phyloP scores from a whole-genome alignment of 2,329 filamentous ascomycete genomes.

The Coleophoma eucalyptorum region DNA sequence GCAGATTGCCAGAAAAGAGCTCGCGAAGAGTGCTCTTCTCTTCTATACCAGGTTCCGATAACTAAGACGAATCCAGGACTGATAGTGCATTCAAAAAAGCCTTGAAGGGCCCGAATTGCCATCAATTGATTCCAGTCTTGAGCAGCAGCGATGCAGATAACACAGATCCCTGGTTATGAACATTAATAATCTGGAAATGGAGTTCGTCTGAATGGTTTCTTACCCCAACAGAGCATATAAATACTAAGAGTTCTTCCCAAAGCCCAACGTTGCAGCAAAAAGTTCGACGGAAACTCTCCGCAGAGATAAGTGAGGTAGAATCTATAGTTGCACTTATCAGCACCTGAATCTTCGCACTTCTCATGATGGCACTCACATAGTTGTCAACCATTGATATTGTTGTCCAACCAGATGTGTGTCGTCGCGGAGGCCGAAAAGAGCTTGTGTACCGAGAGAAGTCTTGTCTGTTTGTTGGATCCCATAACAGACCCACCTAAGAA shows the following conservation, averaged over 20 bases:
- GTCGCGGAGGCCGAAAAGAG: conserved; percentile 39
- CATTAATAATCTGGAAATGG: not conserved
- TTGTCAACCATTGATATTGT: conserved; percentile 45
- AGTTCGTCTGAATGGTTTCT: not conserved
- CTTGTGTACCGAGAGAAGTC: conserved; percentile 44
- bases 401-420: conserved; percentile 39
- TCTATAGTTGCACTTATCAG: conserved; percentile 1
- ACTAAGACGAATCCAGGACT: not conserved
- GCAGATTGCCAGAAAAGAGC: conserved; percentile 1
- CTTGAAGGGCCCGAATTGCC: not conserved
- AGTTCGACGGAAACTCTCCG: conserved; percentile 1
- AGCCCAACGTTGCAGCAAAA: not conserved
- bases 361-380: conserved; percentile 9
- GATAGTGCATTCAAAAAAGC: conserved; percentile 1
- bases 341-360: not conserved
- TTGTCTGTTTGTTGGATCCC: conserved; percentile 46
- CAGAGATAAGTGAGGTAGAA: conserved; percentile 19
- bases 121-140: not conserved
- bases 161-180: not conserved
- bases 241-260: not conserved
- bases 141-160: not conserved
- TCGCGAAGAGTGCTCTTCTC: not conserved
- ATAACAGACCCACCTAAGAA: conserved; percentile 32
- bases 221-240: conserved; percentile 1
- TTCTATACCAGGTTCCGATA: not conserved